These are phyloP conservation scores for Cicer cuneatum DNA, from an alignment of 306 rosid genomes.

Conservation along the genomic window DNA sequence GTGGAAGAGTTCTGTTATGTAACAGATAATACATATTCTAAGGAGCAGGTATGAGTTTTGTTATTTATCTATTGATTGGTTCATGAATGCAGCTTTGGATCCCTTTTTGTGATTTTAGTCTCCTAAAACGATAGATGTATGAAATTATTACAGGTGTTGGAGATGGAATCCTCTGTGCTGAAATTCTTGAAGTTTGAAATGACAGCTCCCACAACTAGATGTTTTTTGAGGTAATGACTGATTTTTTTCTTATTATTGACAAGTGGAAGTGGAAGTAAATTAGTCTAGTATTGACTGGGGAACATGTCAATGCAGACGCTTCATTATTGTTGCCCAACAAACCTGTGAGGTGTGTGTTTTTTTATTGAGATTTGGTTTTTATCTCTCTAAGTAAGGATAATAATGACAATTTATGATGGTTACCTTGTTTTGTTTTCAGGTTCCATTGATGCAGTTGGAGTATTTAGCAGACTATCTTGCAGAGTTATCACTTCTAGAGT, in stretches of 20 bases:
- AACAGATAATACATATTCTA: slow-evolving; percentile 87
- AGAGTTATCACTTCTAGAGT: slow-evolving; percentile 67
- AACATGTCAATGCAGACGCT: slow-evolving; percentile 58
- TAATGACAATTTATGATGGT: slow-evolving; percentile 20
- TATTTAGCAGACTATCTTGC: slow-evolving; percentile 62
- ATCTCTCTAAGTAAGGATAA: not conserved
- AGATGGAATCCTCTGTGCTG: slow-evolving; percentile 88
- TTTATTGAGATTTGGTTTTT: slow-evolving; percentile 19
- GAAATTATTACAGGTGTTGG: slow-evolving; percentile 64
- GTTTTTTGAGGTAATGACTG: slow-evolving; percentile 68
- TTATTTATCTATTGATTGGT: not conserved
- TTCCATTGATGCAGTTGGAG: slow-evolving; percentile 56
- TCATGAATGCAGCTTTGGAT: slow-evolving; percentile 9
- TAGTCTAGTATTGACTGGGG: slow-evolving; percentile 43
- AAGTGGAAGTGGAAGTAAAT: slow-evolving; percentile 1
- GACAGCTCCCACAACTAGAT: slow-evolving; percentile 87
- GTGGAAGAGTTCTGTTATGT: slow-evolving; percentile 85
- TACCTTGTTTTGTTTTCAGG: slow-evolving; percentile 48
- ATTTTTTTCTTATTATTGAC: slow-evolving; percentile 34
- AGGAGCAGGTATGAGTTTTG: slow-evolving; percentile 64
- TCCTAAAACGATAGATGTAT: slow-evolving; percentile 23
- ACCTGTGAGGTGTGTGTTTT: slow-evolving; percentile 60
- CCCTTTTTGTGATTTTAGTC: slow-evolving; percentile 20
- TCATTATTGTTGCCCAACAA: slow-evolving; percentile 52
- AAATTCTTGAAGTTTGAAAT: slow-evolving; percentile 82